A percentile compares a stretch with the other conserved stretches of the same genome.
Conservation (phyloP, 305 asterid genomes). For the Plantago coronopus region DNA sequence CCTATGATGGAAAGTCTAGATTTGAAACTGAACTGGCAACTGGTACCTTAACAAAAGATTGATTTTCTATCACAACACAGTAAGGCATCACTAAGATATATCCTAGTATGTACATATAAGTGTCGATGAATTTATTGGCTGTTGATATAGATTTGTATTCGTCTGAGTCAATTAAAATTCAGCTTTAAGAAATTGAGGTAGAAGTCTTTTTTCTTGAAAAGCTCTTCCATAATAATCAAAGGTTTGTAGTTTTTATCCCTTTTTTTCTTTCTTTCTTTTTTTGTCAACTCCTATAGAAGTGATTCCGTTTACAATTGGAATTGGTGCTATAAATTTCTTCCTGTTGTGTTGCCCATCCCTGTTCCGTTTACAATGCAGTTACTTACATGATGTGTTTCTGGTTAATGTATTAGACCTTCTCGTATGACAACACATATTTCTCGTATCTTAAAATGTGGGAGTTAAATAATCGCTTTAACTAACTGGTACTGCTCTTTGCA, state of each 20-base stretch:
- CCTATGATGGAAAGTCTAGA: neutral
- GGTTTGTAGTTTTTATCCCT: neutral
- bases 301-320: neutral
- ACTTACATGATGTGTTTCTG: no score
- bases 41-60: neutral
- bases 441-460: no score
- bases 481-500: neutral
- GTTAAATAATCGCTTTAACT: no score
- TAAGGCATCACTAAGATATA: neutral
- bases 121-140: no score
- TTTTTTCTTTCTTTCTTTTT: neutral
- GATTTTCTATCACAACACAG: neutral
- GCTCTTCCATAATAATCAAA: neutral
- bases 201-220: neutral
- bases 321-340: no score
- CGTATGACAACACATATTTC: constrained; percentile 7
- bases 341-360: no score
- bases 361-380: no score
- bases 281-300: neutral
- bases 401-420: no score
- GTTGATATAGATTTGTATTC: neutral
- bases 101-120: neutral
- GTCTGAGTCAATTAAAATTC: neutral
- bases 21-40: neutral
- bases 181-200: neutral